Evolutionary conservation across 257 asterid genomes (phyloP), one percentile per base, ranked within the genome.

Genomic region (Eucommia ulmoides): DNA sequence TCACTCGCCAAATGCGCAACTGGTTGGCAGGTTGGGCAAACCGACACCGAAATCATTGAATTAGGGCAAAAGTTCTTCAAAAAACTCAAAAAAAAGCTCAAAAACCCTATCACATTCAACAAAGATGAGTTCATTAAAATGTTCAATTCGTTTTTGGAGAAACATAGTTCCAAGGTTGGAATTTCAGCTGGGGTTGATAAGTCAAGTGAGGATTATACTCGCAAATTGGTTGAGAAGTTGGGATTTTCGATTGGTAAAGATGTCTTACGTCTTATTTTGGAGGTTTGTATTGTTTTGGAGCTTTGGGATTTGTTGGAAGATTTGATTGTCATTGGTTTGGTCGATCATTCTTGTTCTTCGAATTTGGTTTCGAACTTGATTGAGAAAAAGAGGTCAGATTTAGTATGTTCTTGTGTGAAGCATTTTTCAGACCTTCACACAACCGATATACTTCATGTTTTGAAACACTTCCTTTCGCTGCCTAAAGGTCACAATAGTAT

Each of bases 341-440:
- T 89, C 11, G 80, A 71, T 46, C 74, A 69, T 53, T 65, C 79
- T 0, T 33, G 47, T 54, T 35, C 61, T 3, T 65, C 92, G 6
- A 45, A 59, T 68, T 59, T 89, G 70, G 54, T 85, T 47, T 45
- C 26, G 16, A 77, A 59, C 14, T 68, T 89, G 64, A 66, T 85
- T 19, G 84, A 72, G 17, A 78, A 76, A 52, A 50, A 70, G 21
- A 77, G 67, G 53, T 68, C 94, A 11, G 74, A 81, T 61, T 73
- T 85, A 72, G 46, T 89, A 22, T 77, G 75, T 52, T 58, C 48
- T 58, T 85, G 96, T 61, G 58, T 85, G 38, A 80, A 76, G 60
- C 72, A 73, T 65, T 49, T 78, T 44, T 48, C 58, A 7, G 94
- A 80, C 65, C 56, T 89, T 56, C 94, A 80, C 56, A 70, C 78